Evolutionary conservation across 1,284 basidiomycete species (phyloP).

Genomic region (Caloboletus firmus): DNA sequence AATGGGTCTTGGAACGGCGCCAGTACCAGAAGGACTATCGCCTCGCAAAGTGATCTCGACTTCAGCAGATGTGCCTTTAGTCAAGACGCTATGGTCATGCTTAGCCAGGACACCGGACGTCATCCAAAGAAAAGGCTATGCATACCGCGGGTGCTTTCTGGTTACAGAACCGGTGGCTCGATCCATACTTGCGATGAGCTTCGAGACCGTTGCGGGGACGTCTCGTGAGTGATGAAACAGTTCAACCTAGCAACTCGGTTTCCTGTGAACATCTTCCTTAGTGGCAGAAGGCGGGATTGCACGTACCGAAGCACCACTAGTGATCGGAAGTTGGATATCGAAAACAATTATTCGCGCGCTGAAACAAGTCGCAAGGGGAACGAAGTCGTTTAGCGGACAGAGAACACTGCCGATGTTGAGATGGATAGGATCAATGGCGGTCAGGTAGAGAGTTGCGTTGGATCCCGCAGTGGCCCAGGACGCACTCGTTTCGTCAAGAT

Average conservation of each 20-base stretch:
- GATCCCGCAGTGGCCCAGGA: constrained; percentile 91
- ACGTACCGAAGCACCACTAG: constrained; percentile 79
- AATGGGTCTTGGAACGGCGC: constrained; percentile 55
- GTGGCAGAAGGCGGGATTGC: background rate
- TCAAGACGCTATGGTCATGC: constrained; percentile 62
- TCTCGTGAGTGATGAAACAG: constrained; percentile 94
- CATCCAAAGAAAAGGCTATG: background rate
- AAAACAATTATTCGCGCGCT: constrained; percentile 91
- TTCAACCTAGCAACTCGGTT: constrained; percentile 60
- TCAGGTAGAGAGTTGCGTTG: constrained; percentile 85
- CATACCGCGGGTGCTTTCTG: constrained; percentile 80
- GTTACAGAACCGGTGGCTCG: constrained; percentile 71
- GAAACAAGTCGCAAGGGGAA: constrained; percentile 78
- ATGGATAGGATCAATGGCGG: constrained; percentile 83
- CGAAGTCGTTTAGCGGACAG: constrained; percentile 69
- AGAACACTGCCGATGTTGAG: constrained; percentile 88
- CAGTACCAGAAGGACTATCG: constrained; percentile 49
- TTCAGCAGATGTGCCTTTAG: constrained; percentile 81
- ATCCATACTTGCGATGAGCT: constrained; percentile 78
- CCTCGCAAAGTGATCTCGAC: constrained; percentile 79
- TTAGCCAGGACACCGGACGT: background rate
- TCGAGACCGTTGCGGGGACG: constrained; percentile 84
- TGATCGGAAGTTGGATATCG: constrained; percentile 89
- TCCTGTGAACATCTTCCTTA: background rate
- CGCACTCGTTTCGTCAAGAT: constrained; percentile 76